phyloP scores from a whole-genome alignment of 371 early-diverging fungal genomes.

The Syncephalis plumigaleata region DNA sequence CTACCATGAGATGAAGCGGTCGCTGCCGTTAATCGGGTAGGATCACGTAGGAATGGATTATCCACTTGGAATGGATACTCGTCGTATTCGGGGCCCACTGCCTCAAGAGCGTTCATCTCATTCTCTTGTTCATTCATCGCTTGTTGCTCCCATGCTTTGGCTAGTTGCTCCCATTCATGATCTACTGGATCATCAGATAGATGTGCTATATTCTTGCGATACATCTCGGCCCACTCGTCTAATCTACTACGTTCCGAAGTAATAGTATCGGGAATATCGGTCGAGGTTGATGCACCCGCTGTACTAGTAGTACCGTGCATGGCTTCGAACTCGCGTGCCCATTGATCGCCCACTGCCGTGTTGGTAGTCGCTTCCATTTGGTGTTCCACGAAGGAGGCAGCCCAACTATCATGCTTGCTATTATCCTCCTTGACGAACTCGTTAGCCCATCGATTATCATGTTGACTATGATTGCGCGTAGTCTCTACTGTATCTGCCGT shows the following conservation, averaged over 20 bases:
- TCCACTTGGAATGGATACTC: slow-evolving; percentile 55
- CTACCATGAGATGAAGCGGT: slow-evolving; percentile 18
- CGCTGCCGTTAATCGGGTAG: slow-evolving; percentile 19
- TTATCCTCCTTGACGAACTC: slow-evolving; percentile 4
- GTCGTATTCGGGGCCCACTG: slow-evolving; percentile 17
- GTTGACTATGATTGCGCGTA: too few species aligned
- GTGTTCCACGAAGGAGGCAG: slow-evolving; percentile 23
- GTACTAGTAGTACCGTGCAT: slow-evolving; percentile 16
- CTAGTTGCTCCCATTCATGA: slow-evolving; percentile 57
- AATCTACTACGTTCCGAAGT: slow-evolving; percentile 11
- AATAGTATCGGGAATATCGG: slow-evolving; percentile 29
- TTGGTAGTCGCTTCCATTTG: slow-evolving; percentile 14
- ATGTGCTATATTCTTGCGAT: slow-evolving; percentile 47
- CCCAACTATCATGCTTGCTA: slow-evolving; percentile 11
- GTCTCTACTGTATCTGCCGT: too few species aligned
- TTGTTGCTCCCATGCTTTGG: slow-evolving; percentile 59
- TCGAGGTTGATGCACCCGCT: slow-evolving; percentile 17
- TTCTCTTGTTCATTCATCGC: slow-evolving; percentile 21
- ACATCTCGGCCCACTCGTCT: slow-evolving; percentile 53
- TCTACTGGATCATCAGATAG: slow-evolving; percentile 39
- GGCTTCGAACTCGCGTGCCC: too few species aligned
- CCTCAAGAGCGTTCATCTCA: neutral
- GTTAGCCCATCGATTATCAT: too few species aligned
- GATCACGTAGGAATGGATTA: slow-evolving; percentile 53
- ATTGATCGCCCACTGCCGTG: too few species aligned